Conservation (phyloP, 1,284 basidiomycete genomes). For the Hymenochaete sp. region DNA sequence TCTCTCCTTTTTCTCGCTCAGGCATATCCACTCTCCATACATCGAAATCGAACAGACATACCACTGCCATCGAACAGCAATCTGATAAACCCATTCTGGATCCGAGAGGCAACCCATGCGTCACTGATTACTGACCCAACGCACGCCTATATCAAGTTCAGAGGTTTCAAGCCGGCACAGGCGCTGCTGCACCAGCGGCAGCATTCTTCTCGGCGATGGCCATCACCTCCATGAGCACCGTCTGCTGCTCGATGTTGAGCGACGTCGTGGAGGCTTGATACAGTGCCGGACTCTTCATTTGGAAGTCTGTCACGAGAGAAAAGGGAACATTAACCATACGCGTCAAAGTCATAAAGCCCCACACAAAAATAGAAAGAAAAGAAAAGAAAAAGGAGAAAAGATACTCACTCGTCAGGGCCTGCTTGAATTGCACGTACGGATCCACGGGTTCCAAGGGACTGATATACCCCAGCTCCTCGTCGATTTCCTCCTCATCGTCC, state of each 20-base stretch:
- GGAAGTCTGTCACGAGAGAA: conserved; percentile 44
- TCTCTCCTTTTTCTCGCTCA: no score
- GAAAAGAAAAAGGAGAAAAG: conserved; percentile 2
- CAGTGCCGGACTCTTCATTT: conserved; percentile 54
- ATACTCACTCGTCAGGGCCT: conserved; percentile 56
- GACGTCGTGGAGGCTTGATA: conserved; percentile 67
- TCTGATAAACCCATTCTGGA: no score
- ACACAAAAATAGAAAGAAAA: neutral
- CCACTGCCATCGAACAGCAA: no score
- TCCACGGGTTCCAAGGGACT: conserved; percentile 69
- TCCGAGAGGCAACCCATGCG: no score
- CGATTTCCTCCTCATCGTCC: conserved; percentile 42
- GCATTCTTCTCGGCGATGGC: conserved; percentile 36
- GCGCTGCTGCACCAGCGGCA: neutral
- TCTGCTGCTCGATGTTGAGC: conserved; percentile 64
- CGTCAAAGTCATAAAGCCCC: conserved; percentile 3
- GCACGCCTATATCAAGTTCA: no score
- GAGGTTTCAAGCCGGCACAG: no score
- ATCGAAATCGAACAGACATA: no score
- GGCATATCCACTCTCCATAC: no score
- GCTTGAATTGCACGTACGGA: conserved; percentile 66
- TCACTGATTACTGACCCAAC: no score
- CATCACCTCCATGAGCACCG: conserved; percentile 76
- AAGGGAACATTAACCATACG: neutral
- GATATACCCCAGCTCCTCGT: conserved; percentile 74